Evolutionary conservation across 441 rosid species (phyloP).

Genomic region (Theobroma grandiflorum): DNA sequence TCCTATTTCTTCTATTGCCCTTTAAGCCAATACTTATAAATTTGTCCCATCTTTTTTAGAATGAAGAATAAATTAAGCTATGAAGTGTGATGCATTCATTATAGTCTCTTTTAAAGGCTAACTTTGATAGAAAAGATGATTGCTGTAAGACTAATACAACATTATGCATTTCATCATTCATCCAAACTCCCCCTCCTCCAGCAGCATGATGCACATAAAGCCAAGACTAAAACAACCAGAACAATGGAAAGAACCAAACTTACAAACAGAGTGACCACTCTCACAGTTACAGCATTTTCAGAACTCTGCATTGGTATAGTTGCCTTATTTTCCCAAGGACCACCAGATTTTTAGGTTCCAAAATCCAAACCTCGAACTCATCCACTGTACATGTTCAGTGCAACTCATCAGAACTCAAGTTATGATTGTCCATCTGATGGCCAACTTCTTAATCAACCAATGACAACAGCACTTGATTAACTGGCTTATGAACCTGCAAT

Average conservation of each 20-base stretch:
- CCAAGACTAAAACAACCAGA: slow-evolving; percentile 23
- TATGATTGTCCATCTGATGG: slow-evolving; percentile 85
- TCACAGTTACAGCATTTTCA: slow-evolving; percentile 90
- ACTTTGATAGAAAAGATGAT: background rate
- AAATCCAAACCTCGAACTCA: slow-evolving; percentile 87
- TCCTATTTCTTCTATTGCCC: background rate
- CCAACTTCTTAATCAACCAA: slow-evolving; percentile 92
- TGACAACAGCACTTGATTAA: slow-evolving; percentile 87
- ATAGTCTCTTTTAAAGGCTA: background rate
- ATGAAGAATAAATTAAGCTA: background rate
- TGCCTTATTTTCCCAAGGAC: slow-evolving; percentile 92
- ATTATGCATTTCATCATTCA: background rate
- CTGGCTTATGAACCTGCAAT: slow-evolving; percentile 76
- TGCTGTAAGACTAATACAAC: background rate
- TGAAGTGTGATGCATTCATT: background rate
- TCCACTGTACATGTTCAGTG: slow-evolving; percentile 77
- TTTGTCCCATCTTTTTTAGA: background rate
- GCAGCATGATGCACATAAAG: background rate
- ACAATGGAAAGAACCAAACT: slow-evolving; percentile 45
- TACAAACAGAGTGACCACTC: slow-evolving; percentile 87
- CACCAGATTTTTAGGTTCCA: slow-evolving; percentile 89
- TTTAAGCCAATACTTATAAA: background rate
- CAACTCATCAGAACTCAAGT: slow-evolving; percentile 74
- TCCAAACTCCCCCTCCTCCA: background rate
- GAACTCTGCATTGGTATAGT: slow-evolving; percentile 93